phyloP scores from a whole-genome alignment of 129 eudicot species.

The Centaurea solstitialis region DNA sequence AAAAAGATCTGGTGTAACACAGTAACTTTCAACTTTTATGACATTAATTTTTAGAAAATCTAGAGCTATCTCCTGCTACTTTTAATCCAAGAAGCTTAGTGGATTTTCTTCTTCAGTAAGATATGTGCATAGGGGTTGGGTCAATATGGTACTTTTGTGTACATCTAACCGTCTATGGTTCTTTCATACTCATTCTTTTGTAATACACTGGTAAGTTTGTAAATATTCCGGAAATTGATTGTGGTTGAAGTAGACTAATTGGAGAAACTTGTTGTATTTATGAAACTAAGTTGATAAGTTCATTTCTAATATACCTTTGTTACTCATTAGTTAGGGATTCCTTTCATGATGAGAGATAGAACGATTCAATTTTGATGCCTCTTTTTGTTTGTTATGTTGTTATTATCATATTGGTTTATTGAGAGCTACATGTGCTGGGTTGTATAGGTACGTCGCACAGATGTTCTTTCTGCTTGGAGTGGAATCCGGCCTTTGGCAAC shows the following conservation, averaged over 20 bases:
- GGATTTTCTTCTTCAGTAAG: neutral
- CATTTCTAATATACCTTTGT: neutral
- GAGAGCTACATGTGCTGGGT: slow-evolving; percentile 17
- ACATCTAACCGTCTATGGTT: neutral
- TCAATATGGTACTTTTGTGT: neutral
- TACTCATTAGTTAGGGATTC: neutral
- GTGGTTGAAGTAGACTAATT: neutral
- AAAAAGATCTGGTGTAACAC: neutral
- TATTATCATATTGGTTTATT: neutral
- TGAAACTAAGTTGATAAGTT: neutral
- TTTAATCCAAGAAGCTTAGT: neutral
- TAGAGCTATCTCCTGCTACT: neutral
- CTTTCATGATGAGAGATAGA: neutral
- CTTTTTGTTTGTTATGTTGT: neutral
- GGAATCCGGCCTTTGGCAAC: slow-evolving; percentile 93
- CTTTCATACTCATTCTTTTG: neutral
- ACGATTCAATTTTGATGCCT: neutral
- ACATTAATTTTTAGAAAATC: neutral
- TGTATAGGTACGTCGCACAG: slow-evolving; percentile 77
- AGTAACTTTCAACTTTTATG: neutral
- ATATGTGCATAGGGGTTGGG: neutral
- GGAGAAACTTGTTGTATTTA: neutral
- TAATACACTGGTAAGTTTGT: neutral
- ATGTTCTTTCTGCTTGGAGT: slow-evolving; percentile 98
- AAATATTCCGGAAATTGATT: neutral